These are phyloP conservation scores for Mortierella sp. DNA, from an alignment of 371 early-diverging fungal genomes.

Conservation along the genomic window DNA sequence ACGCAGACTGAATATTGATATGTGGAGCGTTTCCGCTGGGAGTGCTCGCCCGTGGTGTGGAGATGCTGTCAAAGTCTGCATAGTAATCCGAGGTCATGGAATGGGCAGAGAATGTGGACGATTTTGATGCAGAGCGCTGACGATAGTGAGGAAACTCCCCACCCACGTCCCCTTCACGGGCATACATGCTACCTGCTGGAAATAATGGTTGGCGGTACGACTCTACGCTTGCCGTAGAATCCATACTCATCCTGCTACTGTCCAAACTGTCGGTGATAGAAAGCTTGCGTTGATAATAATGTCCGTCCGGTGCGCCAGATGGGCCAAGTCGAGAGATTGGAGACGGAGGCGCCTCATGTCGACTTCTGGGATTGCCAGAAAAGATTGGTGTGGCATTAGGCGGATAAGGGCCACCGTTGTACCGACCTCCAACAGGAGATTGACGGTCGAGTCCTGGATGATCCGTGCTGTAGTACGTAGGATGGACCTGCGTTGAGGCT, in stretches of 20 bases:
- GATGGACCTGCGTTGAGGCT: constrained; percentile 42
- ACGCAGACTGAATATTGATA: constrained; percentile 40
- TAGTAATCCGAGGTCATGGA: constrained; percentile 46
- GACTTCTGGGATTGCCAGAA: too few relatives aligned
- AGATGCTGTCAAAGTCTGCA: constrained; percentile 43
- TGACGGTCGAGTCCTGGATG: constrained; percentile 34
- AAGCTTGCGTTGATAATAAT: constrained; percentile 29
- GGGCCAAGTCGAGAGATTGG: constrained; percentile 13
- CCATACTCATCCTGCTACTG: constrained; percentile 41
- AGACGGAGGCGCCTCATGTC: constrained; percentile 18
- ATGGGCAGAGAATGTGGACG: constrained; percentile 42
- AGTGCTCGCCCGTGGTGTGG: constrained; percentile 32
- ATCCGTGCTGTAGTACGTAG: constrained; percentile 33
- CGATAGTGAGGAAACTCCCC: constrained; percentile 32
- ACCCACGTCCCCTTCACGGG: constrained; percentile 25
- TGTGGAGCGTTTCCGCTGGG: constrained; percentile 50
- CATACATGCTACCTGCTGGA: constrained; percentile 33
- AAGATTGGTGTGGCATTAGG: constrained; percentile 15
- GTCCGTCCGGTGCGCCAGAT: constrained; percentile 23
- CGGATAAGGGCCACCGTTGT: constrained; percentile 28
- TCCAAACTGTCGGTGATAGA: constrained; percentile 44
- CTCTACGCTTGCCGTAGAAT: constrained; percentile 43
- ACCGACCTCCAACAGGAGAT: constrained; percentile 30
- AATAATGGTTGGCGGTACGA: constrained; percentile 33
- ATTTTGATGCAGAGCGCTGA: constrained; percentile 51